Conservation (phyloP, 805 yeast genomes). For the Candida mattraensis region DNA sequence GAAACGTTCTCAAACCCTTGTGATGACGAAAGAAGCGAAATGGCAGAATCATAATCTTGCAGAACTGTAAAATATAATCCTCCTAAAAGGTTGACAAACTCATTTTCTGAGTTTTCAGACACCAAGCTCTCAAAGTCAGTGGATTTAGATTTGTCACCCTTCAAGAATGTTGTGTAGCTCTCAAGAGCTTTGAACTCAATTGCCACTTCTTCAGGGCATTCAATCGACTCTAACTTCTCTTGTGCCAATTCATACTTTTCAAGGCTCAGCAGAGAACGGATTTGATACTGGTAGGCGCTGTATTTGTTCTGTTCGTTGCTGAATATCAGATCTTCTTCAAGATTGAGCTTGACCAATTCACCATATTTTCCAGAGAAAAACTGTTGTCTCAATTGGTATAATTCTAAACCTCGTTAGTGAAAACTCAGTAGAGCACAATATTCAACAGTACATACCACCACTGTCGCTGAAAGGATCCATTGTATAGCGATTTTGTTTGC, state of each 20-base stretch:
- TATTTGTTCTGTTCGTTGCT: constrained; percentile 25
- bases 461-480: constrained; percentile 30
- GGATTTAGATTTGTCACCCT: constrained; percentile 12
- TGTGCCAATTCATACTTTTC: constrained; percentile 20
- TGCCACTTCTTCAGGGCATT: constrained; percentile 11
- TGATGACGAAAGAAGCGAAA: constrained; percentile 35
- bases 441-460: constrained; percentile 27
- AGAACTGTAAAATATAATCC: constrained; percentile 30
- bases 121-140: constrained; percentile 21
- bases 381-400: constrained; percentile 33
- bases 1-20: constrained; percentile 39
- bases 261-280: constrained; percentile 20
- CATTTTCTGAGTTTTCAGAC: constrained; percentile 22
- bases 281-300: constrained; percentile 27
- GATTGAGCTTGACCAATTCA: constrained; percentile 18
- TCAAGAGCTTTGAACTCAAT: constrained; percentile 18
- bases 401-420: constrained; percentile 9
- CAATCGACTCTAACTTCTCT: constrained; percentile 9
- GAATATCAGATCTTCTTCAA: constrained; percentile 30
- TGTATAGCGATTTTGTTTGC: neutral
- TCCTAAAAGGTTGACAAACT: constrained; percentile 16
- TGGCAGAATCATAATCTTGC: constrained; percentile 43
- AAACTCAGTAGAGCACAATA: constrained; percentile 1
- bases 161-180: constrained; percentile 13
- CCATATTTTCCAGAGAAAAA: constrained; percentile 28